Conservation (phyloP, 345 rosid species). For the Salix suchowensis region DNA sequence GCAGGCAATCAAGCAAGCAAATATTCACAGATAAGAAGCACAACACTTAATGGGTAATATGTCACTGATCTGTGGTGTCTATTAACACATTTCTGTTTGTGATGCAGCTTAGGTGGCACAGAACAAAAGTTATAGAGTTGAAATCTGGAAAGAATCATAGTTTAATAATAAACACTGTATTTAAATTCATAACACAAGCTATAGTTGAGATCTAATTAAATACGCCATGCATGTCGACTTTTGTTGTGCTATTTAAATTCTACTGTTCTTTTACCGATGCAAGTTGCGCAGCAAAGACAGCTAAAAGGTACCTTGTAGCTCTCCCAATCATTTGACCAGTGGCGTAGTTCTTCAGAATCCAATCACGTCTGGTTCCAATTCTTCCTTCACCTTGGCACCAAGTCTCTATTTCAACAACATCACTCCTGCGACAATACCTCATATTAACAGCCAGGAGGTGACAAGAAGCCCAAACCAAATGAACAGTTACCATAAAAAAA, state of each 20-base stretch:
- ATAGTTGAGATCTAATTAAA: background rate
- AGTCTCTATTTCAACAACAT: slow-evolving; percentile 90
- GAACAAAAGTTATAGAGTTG: background rate
- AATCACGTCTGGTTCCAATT: slow-evolving; percentile 94
- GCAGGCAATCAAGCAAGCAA: background rate
- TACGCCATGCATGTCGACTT: background rate
- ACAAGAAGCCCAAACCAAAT: background rate
- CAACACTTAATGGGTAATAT: background rate
- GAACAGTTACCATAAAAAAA: background rate
- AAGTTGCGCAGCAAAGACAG: background rate
- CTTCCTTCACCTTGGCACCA: slow-evolving; percentile 95
- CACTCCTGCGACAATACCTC: slow-evolving; percentile 56
- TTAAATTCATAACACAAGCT: background rate
- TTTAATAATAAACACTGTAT: background rate
- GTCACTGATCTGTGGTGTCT: background rate
- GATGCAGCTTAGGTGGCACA: background rate
- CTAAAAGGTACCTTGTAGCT: slow-evolving; percentile 67
- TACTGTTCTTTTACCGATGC: no score
- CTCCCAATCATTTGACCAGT: slow-evolving; percentile 79
- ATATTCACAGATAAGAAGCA: background rate
- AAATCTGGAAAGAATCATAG: background rate
- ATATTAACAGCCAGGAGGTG: background rate
- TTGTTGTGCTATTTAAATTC: no score
- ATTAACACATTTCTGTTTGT: background rate
- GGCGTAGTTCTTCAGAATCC: slow-evolving; percentile 66